Conservation (phyloP, 2,329 filamentous ascomycete species). For the Myriosclerotinia curreyana region DNA sequence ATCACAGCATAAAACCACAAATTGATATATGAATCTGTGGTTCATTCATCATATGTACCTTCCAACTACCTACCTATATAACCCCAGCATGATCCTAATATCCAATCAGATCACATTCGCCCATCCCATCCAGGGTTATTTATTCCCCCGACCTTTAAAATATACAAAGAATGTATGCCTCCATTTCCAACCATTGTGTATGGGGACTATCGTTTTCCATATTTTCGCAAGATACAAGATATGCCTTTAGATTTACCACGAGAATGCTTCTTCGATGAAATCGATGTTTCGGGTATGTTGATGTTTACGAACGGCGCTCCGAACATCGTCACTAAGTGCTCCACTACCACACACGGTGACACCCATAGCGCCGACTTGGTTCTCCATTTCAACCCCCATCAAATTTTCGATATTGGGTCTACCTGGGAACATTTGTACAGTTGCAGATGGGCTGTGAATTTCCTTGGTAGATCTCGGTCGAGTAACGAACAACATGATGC, state of each 20-base stretch:
- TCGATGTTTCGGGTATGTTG: conserved; percentile 67
- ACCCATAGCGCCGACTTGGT: conserved; percentile 70
- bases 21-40: neutral
- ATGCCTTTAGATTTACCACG: conserved; percentile 46
- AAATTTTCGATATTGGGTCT: conserved; percentile 71
- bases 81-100: conserved; percentile 2
- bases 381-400: conserved; percentile 69
- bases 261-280: conserved; percentile 77
- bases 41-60: conserved; percentile 8
- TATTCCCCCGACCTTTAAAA: conserved; percentile 18
- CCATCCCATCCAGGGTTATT: neutral
- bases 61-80: neutral
- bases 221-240: neutral
- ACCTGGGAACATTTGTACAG: conserved; percentile 82
- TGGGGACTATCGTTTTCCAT: neutral
- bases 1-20: neutral
- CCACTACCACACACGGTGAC: conserved; percentile 74
- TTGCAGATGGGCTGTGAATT: conserved; percentile 73
- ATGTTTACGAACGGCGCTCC: conserved; percentile 61
- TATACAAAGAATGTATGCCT: conserved; percentile 26
- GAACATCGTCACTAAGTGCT: conserved; percentile 70
- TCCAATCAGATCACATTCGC: neutral
- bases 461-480: conserved; percentile 73
- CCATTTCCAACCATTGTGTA: neutral
- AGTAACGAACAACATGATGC: conserved; percentile 76